These are phyloP conservation scores for Rubroboletus satanas DNA, from an alignment of 768 basidiomycete species.

Conservation along the genomic window DNA sequence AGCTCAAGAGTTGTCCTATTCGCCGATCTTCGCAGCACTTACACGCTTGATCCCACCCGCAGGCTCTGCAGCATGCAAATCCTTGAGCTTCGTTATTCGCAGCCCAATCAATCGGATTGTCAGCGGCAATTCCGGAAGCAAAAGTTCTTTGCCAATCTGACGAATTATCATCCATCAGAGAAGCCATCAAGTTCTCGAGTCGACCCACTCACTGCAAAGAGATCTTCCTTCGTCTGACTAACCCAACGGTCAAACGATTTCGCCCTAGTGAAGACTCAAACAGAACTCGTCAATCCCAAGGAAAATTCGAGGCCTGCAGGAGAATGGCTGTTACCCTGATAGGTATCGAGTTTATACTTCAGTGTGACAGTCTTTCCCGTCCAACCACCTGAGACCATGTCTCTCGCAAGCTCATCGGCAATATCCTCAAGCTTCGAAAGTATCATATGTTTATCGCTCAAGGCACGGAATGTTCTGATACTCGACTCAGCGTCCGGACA, in stretches of 20 bases:
- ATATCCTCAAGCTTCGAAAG: conserved; percentile 76
- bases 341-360: conserved; percentile 91
- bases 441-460: conserved; percentile 62
- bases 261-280: conserved; percentile 73
- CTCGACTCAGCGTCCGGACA: neutral
- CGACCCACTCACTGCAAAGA: conserved; percentile 56
- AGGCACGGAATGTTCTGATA: conserved; percentile 69
- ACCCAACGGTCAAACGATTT: conserved; percentile 76
- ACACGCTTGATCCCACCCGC: conserved; percentile 71
- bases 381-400: conserved; percentile 79
- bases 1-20: neutral
- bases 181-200: neutral
- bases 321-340: conserved; percentile 51
- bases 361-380: conserved; percentile 85
- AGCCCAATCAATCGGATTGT: conserved; percentile 84
- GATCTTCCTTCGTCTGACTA: conserved; percentile 67
- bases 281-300: conserved; percentile 6
- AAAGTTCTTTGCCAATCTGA: conserved; percentile 76
- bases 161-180: conserved; percentile 7
- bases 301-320: neutral
- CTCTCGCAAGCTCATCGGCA: conserved; percentile 74
- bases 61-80: conserved; percentile 52
- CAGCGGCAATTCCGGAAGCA: conserved; percentile 76
- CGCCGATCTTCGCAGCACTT: conserved; percentile 17
- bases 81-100: conserved; percentile 84